Evolutionary conservation across 2,329 filamentous ascomycete genomes (phyloP).

Genomic region (Aureobasidium sp.): DNA sequence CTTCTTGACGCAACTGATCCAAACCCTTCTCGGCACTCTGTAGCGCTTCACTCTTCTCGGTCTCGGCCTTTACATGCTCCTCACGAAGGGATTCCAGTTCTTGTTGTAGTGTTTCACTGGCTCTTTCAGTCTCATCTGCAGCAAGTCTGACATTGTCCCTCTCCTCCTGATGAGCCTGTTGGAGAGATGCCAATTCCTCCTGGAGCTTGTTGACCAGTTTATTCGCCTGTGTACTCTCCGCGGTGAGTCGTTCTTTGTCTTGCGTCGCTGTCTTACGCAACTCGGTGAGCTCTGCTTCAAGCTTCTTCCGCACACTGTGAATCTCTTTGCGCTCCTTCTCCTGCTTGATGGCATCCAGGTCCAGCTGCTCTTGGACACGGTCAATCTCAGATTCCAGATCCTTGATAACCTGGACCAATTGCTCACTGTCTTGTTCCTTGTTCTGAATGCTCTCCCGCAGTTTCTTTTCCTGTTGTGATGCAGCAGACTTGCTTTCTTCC

Average conservation of each 20-base stretch:
- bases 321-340: constrained; percentile 16
- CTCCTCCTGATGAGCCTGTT: not conserved
- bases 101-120: constrained; percentile 12
- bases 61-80: not conserved
- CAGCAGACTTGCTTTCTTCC: constrained; percentile 21
- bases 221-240: constrained; percentile 7
- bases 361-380: constrained; percentile 23
- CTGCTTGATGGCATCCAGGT: constrained; percentile 14
- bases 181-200: constrained; percentile 10
- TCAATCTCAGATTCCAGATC: constrained; percentile 29
- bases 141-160: not conserved
- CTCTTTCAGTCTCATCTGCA: constrained; percentile 13
- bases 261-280: constrained; percentile 4
- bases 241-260: constrained; percentile 7
- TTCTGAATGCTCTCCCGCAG: constrained; percentile 23
- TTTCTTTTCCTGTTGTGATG: constrained; percentile 24
- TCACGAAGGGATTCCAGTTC: constrained; percentile 6
- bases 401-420: constrained; percentile 25
- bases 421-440: constrained; percentile 24
- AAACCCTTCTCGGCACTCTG: not conserved
- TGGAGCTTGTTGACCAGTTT: constrained; percentile 12
- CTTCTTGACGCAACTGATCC: not conserved
- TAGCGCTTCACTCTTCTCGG: not conserved
- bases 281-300: not conserved
- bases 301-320: not conserved